Conservation (phyloP, 192 early-diverging fungal genomes). For the Coemansia guatemalensis region DNA sequence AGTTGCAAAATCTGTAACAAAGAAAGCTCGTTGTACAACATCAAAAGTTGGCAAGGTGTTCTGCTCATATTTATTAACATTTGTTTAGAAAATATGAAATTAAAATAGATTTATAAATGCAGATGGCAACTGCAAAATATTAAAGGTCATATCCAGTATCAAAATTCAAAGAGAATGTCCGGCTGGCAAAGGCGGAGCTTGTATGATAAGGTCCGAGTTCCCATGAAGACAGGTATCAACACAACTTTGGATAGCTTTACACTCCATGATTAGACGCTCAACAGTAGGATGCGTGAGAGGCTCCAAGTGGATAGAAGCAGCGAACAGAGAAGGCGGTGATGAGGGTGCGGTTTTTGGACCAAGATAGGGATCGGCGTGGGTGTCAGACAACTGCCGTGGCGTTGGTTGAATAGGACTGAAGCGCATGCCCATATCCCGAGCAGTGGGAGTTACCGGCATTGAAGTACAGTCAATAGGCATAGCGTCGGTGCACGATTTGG, state of each 20-base stretch:
- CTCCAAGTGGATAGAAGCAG: neutral
- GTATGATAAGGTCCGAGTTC: neutral
- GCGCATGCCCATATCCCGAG: neutral
- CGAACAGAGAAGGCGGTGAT: neutral
- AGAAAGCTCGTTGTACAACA: no score
- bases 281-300: conserved; percentile 1
- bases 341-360: neutral
- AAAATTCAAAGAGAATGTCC: neutral
- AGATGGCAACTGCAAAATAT: no score
- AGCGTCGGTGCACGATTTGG: neutral
- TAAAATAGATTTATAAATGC: no score
- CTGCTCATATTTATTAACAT: no score
- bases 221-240: conserved; percentile 2
- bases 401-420: neutral
- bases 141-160: no score
- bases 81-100: no score
- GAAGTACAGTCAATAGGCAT: neutral
- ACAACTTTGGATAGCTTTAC: conserved; percentile 5
- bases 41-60: no score
- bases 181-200: neutral
- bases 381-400: neutral
- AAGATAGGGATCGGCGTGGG: neutral
- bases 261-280: conserved; percentile 7
- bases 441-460: conserved; percentile 5
- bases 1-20: no score